Conservation (phyloP, 805 yeast genomes). For the Monosporozyma servazzii region DNA sequence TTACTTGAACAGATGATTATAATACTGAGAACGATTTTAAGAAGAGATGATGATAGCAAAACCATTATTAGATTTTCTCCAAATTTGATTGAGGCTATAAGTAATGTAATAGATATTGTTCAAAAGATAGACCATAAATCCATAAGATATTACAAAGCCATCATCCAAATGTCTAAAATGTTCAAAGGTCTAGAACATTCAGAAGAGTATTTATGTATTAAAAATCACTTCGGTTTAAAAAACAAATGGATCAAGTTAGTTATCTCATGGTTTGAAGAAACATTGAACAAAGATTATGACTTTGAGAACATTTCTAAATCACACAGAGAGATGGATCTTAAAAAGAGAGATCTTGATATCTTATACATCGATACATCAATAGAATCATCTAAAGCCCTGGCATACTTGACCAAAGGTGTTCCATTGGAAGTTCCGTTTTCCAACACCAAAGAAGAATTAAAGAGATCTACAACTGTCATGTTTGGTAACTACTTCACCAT, state of each 20-base stretch:
- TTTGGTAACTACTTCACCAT: constrained; percentile 63
- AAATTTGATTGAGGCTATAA: constrained; percentile 27
- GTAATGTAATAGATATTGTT: constrained; percentile 17
- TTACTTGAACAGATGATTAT: constrained; percentile 41
- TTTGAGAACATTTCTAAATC: constrained; percentile 18
- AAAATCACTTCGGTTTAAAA: constrained; percentile 39
- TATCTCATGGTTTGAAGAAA: constrained; percentile 44
- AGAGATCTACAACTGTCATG: constrained; percentile 46
- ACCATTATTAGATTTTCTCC: constrained; percentile 24
- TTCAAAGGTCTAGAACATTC: constrained; percentile 17
- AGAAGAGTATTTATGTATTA: constrained; percentile 15
- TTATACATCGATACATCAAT: constrained; percentile 46
- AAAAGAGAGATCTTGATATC: constrained; percentile 35
- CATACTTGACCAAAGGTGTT: constrained; percentile 43
- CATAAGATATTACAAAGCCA: constrained; percentile 16
- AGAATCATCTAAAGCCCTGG: constrained; percentile 49
- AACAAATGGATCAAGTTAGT: constrained; percentile 38
- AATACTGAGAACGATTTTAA: constrained; percentile 33
- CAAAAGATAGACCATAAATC: constrained; percentile 12
- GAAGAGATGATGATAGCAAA: constrained; percentile 20
- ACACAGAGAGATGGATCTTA: constrained; percentile 25
- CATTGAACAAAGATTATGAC: constrained; percentile 34
- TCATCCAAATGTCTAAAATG: constrained; percentile 25
- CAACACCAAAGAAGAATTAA: constrained; percentile 39
- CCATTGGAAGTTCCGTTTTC: constrained; percentile 51